Evolutionary conservation across 2,329 filamentous ascomycete genomes (phyloP), one percentile per base, ranked within the genome.

Genomic region (Fusarium liriodendri): DNA sequence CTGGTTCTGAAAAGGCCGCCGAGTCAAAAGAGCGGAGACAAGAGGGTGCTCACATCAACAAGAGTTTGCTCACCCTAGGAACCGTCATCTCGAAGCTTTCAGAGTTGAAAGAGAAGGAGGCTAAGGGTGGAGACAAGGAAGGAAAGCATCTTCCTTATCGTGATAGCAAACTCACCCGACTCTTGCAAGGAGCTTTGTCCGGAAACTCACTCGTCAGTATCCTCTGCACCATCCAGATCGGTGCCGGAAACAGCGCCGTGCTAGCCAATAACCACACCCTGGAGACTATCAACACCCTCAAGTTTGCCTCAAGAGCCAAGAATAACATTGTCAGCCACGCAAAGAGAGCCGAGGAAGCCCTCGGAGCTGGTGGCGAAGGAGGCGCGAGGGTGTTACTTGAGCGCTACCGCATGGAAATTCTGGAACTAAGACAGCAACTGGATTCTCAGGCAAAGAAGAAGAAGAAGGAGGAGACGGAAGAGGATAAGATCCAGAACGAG

Each of bases 261-360:
- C 84, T 91, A 5, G 89, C 92, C 22, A 93, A 90, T 76, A 94
- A 89, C 25, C 94, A 98, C 78, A 94, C 93, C 0, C 89, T 90
- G 20, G 97, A 99, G 84, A 98, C 96, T 0, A 85, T 99, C 64
- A 99, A 98, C 81, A 99, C 97, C 0, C 87, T 99, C 70, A 99
- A 98, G 79, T 99, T 99, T 80, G 97, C 97, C 2, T 97, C 95
- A 13, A 90, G 97, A 78, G 97, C 97, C 52, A 98, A 98, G 87
- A 99, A 99, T 84, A 99, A 93, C 80, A 98, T 99, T 79, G 93
- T 98, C 80, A 98, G 95, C 77, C 95, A 98, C 83, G 97, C 97
- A 37, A 98, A 98, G 87, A 94, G 92, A 80, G 96, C 96, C 8
- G 95, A 97, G 76, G 97, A 98, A 82, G 95, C 96, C 4, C 86